phyloP scores from a whole-genome alignment of 2,329 filamentous ascomycete species.

The Sporothrix euskadiensis region DNA sequence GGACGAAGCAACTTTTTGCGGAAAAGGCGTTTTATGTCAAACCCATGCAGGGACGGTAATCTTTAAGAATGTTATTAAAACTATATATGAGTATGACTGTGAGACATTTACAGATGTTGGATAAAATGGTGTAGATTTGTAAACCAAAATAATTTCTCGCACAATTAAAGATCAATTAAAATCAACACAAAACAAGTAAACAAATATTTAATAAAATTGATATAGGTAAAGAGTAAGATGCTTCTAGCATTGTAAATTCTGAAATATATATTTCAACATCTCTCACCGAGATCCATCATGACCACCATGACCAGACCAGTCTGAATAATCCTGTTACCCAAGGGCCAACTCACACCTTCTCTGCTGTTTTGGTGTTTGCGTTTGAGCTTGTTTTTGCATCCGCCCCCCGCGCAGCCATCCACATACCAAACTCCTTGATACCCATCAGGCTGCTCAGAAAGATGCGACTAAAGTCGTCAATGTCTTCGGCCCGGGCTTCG shows the following conservation, averaged over 20 bases:
- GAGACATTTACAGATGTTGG: too few relatives aligned
- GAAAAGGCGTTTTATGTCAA: not conserved
- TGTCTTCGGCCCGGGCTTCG: conserved; percentile 30
- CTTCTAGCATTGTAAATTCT: not conserved
- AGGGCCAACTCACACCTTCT: not conserved
- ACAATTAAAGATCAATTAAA: not conserved
- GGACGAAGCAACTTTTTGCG: not conserved
- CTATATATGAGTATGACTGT: not conserved
- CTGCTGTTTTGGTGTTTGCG: not conserved
- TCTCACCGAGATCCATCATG: too few relatives aligned
- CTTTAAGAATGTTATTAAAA: not conserved
- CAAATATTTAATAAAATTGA: too few relatives aligned
- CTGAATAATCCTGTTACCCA: too few relatives aligned
- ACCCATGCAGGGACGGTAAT: not conserved
- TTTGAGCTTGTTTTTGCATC: too few relatives aligned
- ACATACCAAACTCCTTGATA: conserved; percentile 33
- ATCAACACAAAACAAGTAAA: not conserved
- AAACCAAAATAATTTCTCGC: not conserved
- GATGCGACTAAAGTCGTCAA: conserved; percentile 35
- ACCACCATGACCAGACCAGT: too few relatives aligned
- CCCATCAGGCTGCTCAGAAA: conserved; percentile 33
- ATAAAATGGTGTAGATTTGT: not conserved
- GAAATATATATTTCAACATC: not conserved
- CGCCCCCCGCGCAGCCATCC: conserved; percentile 28
- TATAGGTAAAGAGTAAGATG: too few relatives aligned